phyloP scores from a whole-genome alignment of 2,329 filamentous ascomycete species.

The Epichloe aotearoae region DNA sequence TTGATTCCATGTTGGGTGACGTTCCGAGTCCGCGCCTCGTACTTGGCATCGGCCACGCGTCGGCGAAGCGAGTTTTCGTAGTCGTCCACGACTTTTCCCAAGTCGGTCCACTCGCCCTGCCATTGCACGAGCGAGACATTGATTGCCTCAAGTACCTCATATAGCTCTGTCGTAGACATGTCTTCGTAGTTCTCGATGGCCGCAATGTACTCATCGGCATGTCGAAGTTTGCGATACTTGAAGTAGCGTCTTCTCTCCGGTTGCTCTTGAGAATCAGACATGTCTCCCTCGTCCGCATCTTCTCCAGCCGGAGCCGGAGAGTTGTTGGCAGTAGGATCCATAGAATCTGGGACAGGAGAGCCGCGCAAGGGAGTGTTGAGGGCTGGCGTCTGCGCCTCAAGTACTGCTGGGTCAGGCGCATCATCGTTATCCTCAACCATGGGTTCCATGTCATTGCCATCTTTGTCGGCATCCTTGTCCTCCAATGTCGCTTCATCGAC shows the following conservation, averaged over 20 bases:
- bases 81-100: slow-evolving; percentile 40
- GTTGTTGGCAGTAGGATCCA: slow-evolving; percentile 23
- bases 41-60: slow-evolving; percentile 33
- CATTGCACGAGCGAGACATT: slow-evolving; percentile 35
- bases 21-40: slow-evolving; percentile 31
- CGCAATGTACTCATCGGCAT: slow-evolving; percentile 34
- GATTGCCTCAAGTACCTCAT: slow-evolving; percentile 28
- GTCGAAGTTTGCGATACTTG: slow-evolving; percentile 36
- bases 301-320: slow-evolving; percentile 25
- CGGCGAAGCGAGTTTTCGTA: slow-evolving; percentile 43
- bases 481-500: slow-evolving; percentile 19
- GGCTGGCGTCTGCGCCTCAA: slow-evolving; percentile 23
- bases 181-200: slow-evolving; percentile 37
- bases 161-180: slow-evolving; percentile 33
- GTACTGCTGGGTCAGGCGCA: slow-evolving; percentile 14
- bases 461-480: slow-evolving; percentile 17
- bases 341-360: slow-evolving; percentile 26
- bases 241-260: slow-evolving; percentile 21
- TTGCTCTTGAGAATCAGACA: slow-evolving; percentile 21
- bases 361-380: slow-evolving; percentile 25
- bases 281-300: slow-evolving; percentile 23
- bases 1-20: slow-evolving; percentile 25
- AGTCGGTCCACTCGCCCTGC: slow-evolving; percentile 39
- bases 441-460: slow-evolving; percentile 15
- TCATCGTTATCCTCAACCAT: slow-evolving; percentile 22